A percentile compares a stretch with the other conserved stretches of the same genome.
These are phyloP conservation scores for Ustilago vetiveriae DNA, from an alignment of 1,284 basidiomycete genomes.

Conservation along the genomic window DNA sequence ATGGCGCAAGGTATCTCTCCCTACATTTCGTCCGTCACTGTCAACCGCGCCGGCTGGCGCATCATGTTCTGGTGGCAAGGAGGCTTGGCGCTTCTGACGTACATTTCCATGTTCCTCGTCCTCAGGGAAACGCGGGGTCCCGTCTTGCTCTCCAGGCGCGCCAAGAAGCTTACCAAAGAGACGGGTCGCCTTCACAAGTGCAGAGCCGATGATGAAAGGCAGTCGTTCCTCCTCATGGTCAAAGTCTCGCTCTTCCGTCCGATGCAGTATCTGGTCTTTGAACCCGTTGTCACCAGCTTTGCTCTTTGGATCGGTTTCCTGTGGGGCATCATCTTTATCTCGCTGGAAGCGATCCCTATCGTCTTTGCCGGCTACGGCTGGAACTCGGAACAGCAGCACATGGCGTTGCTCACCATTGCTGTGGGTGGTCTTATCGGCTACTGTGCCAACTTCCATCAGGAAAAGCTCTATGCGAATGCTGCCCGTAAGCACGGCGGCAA, in stretches of 20 bases:
- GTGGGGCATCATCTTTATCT: constrained; percentile 51
- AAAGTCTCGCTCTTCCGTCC: constrained; percentile 62
- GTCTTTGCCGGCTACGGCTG: constrained; percentile 62
- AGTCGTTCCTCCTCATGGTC: constrained; percentile 60
- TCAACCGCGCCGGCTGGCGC: constrained; percentile 53
- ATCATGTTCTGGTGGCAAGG: constrained; percentile 61
- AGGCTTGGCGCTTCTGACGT: constrained; percentile 28
- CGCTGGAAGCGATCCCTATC: constrained; percentile 49
- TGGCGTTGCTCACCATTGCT: constrained; percentile 50
- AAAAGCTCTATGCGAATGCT: constrained; percentile 44
- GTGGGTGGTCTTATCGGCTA: constrained; percentile 72
- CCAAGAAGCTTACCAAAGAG: constrained; percentile 65
- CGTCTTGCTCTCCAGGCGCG: constrained; percentile 69
- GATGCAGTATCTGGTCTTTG: constrained; percentile 67
- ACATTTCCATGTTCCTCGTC: constrained; percentile 54
- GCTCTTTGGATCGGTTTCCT: constrained; percentile 68
- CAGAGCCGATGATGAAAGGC: constrained; percentile 62
- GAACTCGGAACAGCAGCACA: constrained; percentile 41
- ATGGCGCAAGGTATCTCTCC: constrained; percentile 65
- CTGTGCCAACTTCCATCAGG: constrained; percentile 72
- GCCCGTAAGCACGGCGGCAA: constrained; percentile 62
- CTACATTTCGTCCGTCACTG: constrained; percentile 56
- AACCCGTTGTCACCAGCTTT: constrained; percentile 69
- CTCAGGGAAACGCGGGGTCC: constrained; percentile 66
- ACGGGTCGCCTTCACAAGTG: constrained; percentile 68